A percentile compares a stretch with the other conserved stretches of the same genome.
These are phyloP conservation scores for Grosmannia huntii DNA, from an alignment of 2,329 filamentous ascomycete genomes.

Conservation along the genomic window DNA sequence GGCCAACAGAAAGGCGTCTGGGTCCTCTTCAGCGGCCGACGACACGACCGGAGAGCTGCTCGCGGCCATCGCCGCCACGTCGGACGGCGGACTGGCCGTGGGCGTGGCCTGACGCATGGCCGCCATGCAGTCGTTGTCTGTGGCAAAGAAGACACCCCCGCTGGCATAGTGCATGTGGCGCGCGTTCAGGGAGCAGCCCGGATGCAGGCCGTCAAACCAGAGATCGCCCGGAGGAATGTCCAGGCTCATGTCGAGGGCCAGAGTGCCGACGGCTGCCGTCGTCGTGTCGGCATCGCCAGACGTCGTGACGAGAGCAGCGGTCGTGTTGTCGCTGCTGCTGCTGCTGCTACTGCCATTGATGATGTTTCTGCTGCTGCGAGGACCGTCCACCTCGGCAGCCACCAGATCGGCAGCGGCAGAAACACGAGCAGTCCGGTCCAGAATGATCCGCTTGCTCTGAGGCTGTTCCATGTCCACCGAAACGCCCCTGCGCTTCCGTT, in stretches of 20 bases:
- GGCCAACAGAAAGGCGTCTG: neutral
- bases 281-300: no score
- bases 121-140: neutral
- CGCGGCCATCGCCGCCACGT: neutral
- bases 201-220: conserved; percentile 4
- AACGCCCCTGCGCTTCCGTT: neutral
- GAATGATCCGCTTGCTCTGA: neutral
- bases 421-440: neutral
- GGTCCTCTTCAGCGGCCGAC: neutral
- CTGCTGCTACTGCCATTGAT: neutral
- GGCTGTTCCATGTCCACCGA: neutral
- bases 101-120: neutral
- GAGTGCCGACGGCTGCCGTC: no score
- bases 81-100: neutral
- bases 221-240: neutral
- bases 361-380: neutral
- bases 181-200: neutral
- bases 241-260: no score
- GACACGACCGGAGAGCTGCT: neutral
- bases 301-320: neutral
- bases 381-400: neutral
- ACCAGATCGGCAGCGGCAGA: neutral
- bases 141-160: conserved; percentile 5
- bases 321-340: neutral
- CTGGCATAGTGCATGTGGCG: conserved; percentile 4